A percentile compares a stretch with the other conserved stretches of the same genome.
phyloP scores from a whole-genome alignment of 148 eudicot species.

The Suaeda aralocaspica region DNA sequence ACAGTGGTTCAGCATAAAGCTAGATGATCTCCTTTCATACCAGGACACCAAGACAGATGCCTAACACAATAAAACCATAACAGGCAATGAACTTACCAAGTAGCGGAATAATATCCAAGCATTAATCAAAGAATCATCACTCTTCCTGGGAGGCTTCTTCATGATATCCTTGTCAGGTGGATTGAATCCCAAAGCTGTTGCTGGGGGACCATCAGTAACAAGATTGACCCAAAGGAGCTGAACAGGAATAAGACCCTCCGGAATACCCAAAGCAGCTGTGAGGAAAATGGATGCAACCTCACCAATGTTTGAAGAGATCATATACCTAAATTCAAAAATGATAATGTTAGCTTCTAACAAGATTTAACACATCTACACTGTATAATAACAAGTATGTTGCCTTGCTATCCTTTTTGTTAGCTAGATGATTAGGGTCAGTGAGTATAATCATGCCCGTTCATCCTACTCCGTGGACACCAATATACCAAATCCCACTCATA shows the following conservation, averaged over 20 bases:
- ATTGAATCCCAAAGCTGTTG: constrained; percentile 94
- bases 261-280: constrained; percentile 90
- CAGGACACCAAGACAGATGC: not conserved
- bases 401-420: not conserved
- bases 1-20: not conserved
- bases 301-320: constrained; percentile 81
- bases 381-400: not conserved
- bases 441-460: too few species aligned
- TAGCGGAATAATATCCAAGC: constrained; percentile 83
- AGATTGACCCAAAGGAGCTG: constrained; percentile 97
- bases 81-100: constrained; percentile 44
- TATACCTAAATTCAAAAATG: constrained; percentile 39
- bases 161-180: constrained; percentile 90
- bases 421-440: too few species aligned
- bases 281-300: constrained; percentile 79
- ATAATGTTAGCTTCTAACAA: not conserved
- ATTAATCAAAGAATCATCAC: constrained; percentile 79
- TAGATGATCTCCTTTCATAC: not conserved
- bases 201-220: constrained; percentile 96
- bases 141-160: constrained; percentile 84
- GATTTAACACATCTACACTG: not conserved
- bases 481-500: too few species aligned
- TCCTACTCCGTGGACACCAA: too few species aligned
- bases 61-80: not conserved
- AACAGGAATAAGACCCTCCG: constrained; percentile 89